Base-by-base conservation (phyloP, 768 basidiomycete species). In the Psilocybe sp. region DNA sequence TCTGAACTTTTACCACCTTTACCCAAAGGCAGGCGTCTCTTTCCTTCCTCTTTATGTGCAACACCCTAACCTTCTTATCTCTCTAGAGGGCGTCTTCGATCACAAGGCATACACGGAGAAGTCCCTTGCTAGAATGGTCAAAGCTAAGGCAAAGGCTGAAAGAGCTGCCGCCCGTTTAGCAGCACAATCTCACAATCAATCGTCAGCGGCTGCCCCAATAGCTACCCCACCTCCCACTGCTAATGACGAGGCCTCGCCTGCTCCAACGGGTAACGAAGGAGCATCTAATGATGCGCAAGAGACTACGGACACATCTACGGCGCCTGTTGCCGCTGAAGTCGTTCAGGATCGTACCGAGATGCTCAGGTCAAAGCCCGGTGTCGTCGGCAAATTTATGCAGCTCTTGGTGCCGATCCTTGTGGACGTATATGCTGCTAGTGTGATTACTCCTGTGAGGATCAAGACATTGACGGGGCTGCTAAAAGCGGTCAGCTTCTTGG, bases 371-470 rank as follows among this genome's bases (percentile, higher is more conserved):
- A 84, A 87, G 52, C 79, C 87, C 18, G 76, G 72, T n/a, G 82
- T 92, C 20, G 87, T 95, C 43, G 83, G 80, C 15, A 80, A 84
- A 13, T 98, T 94, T 68, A 90, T 95, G 80, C 81, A 83, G 41
- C 74, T 96, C 32, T 83, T 93, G 60, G 85, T 98, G 0, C 97
- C 97, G 1, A 92, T 97, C 48, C 79, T 99, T 48, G 86, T 98
- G 51, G 97, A 98, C 60, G 95, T 99, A n/a, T 98, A 98, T 68
- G 89, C 95, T n/a, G 96, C 97, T 28, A 97, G 92, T 64, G 95
- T 98, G 20, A 84, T 87, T 43, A 82, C 86, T 0, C 84, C 90
- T 2, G 85, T 98, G 10, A 80, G 97, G 51, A 81, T 89, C 38
- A 95, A 96, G 72, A 92, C 93, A 0, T 73, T 98, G 54, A 89